These are phyloP conservation scores for Sclerotinia minor DNA, from an alignment of 2,329 filamentous ascomycete species.

Conservation along the genomic window DNA sequence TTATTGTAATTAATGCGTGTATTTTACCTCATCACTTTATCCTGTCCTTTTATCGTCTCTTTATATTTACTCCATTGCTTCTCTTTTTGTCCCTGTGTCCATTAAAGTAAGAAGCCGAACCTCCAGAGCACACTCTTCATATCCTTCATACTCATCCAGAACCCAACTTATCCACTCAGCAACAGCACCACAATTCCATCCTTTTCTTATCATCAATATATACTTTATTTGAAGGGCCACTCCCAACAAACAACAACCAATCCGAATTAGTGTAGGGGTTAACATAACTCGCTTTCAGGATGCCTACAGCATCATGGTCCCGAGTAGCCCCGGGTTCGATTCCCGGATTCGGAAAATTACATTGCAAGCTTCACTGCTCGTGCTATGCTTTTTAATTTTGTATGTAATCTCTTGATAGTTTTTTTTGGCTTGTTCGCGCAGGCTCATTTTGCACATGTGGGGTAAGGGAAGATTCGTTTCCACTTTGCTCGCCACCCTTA, in stretches of 20 bases:
- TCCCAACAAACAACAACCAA: background rate
- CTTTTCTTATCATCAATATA: too few species aligned
- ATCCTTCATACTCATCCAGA: too few species aligned
- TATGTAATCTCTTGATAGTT: background rate
- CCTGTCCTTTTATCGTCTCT: background rate
- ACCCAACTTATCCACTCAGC: background rate
- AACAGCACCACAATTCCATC: too few species aligned
- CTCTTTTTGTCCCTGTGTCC: too few species aligned
- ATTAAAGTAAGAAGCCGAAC: too few species aligned
- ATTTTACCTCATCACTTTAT: background rate
- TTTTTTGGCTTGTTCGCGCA: background rate
- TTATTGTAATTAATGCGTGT: background rate
- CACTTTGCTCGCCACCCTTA: too few species aligned
- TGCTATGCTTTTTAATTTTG: background rate
- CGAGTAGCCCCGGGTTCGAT: conserved; percentile 17
- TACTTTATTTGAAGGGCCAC: too few species aligned
- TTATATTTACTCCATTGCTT: background rate
- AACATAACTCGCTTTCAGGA: conserved; percentile 6
- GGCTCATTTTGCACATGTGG: too few species aligned
- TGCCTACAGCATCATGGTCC: background rate
- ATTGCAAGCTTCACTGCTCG: too few species aligned
- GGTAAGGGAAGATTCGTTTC: too few species aligned
- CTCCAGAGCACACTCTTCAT: too few species aligned
- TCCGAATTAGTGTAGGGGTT: conserved; percentile 1
- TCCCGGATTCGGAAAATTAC: background rate